Conservation (phyloP, 257 asterid genomes). For the Paraleonurus japonicus region DNA sequence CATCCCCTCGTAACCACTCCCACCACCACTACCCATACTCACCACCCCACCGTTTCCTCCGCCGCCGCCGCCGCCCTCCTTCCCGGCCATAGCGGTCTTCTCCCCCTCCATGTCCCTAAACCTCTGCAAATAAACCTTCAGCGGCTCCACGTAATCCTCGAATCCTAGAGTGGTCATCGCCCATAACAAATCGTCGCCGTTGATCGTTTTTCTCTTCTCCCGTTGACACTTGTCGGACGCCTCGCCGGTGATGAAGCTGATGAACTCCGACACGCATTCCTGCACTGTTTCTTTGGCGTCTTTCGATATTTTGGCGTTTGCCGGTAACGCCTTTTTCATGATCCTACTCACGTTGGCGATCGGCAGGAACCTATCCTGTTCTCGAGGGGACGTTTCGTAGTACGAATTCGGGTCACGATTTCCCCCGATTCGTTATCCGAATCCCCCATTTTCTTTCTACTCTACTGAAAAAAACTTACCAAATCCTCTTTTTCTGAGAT, state of each 20-base stretch:
- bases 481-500: neutral
- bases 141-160: conserved; percentile 65
- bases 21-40: conserved; percentile 29
- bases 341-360: conserved; percentile 71
- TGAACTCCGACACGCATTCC: conserved; percentile 74
- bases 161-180: conserved; percentile 76
- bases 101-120: conserved; percentile 69
- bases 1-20: conserved; percentile 36
- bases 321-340: conserved; percentile 68
- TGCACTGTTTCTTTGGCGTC: conserved; percentile 73
- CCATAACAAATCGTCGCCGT: conserved; percentile 69
- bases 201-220: conserved; percentile 64
- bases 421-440: conserved; percentile 89
- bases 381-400: conserved; percentile 48
- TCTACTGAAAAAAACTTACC: neutral
- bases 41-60: conserved; percentile 31
- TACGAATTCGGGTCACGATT: conserved; percentile 42
- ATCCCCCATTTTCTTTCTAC: conserved; percentile 52
- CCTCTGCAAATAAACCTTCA: conserved; percentile 58
- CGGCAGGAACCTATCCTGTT: conserved; percentile 68
- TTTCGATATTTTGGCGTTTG: conserved; percentile 67
- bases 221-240: conserved; percentile 74
- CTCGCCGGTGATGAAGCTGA: conserved; percentile 71
- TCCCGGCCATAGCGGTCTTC: conserved; percentile 50
- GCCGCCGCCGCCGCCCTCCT: conserved; percentile 33